A percentile compares a stretch with the other conserved stretches of the same genome.
Conservation (phyloP, 139 green algal genomes). For the Zygnema cylindricum region DNA sequence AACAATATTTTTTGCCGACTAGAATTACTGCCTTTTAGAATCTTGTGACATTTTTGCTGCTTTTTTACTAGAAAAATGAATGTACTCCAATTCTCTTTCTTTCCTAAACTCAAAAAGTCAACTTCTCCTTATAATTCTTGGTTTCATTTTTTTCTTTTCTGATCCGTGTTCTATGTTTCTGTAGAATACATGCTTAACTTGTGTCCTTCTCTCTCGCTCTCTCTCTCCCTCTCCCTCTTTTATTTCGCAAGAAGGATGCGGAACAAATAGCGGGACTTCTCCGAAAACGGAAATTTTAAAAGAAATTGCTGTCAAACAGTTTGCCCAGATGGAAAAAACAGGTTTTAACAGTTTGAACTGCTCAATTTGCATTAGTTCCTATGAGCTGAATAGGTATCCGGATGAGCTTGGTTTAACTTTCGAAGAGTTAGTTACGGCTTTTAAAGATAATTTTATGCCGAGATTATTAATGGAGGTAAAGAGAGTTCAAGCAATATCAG, state of each 20-base stretch:
- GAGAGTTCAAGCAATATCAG: slow-evolving; percentile 55
- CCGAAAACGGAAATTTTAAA: slow-evolving; percentile 69
- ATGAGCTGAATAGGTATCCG: slow-evolving; percentile 69
- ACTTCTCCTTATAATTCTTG: slow-evolving; percentile 86
- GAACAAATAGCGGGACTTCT: slow-evolving; percentile 38
- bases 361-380: slow-evolving; percentile 64
- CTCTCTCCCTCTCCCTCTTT: no score
- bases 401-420: slow-evolving; percentile 76
- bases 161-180: no score
- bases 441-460: slow-evolving; percentile 74
- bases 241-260: slow-evolving; percentile 46
- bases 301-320: slow-evolving; percentile 70
- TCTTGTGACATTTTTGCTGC: no score
- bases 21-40: no score
- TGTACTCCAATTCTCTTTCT: no score
- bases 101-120: slow-evolving; percentile 80
- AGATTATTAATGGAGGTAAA: slow-evolving; percentile 68
- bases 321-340: neutral
- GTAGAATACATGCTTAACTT: no score
- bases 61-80: no score
- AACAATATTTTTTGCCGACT: no score
- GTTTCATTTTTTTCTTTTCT: slow-evolving; percentile 23
- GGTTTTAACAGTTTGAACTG: slow-evolving; percentile 38
- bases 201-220: no score
- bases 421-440: slow-evolving; percentile 70